Percentiles rank a stretch among this genome's conserved stretches.
These are phyloP conservation scores for Leccinum imitatum DNA, from an alignment of 768 basidiomycete species.

Conservation along the genomic window DNA sequence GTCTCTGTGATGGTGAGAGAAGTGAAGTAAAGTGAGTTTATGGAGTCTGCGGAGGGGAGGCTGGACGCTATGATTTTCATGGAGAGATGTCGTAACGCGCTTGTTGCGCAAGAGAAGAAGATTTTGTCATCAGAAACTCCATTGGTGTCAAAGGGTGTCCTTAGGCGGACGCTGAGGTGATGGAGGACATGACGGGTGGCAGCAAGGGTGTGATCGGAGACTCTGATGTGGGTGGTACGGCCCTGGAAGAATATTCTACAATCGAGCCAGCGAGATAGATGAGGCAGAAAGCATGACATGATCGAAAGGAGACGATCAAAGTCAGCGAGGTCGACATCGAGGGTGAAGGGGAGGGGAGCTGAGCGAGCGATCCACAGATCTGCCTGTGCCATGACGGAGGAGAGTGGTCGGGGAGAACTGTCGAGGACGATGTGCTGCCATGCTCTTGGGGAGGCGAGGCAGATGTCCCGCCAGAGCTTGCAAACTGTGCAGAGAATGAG, in stretches of 20 bases:
- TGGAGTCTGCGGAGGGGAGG: constrained; percentile 46
- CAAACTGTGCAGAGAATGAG: constrained; percentile 55
- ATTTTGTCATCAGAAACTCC: constrained; percentile 21
- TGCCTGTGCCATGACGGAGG: constrained; percentile 47
- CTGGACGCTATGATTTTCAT: constrained; percentile 50
- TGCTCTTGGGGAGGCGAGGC: constrained; percentile 51
- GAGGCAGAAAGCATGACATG: constrained; percentile 58
- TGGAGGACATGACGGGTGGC: constrained; percentile 25
- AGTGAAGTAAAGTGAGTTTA: constrained; percentile 55
- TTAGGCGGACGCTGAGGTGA: constrained; percentile 29
- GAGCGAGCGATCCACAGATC: constrained; percentile 55
- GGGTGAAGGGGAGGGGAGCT: constrained; percentile 50
- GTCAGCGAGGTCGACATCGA: constrained; percentile 49
- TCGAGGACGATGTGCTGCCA: constrained; percentile 62
- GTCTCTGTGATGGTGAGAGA: constrained; percentile 57
- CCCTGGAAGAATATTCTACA: constrained; percentile 45
- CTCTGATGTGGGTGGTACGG: constrained; percentile 28
- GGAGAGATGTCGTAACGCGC: constrained; percentile 37
- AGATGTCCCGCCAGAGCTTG: constrained; percentile 55
- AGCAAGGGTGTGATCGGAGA: constrained; percentile 23
- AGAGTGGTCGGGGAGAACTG: constrained; percentile 36
- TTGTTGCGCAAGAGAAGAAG: constrained; percentile 34
- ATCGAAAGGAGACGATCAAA: constrained; percentile 58
- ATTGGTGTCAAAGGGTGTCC: constrained; percentile 23
- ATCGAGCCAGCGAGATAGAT: constrained; percentile 57